Conservation (phyloP, 495 filamentous ascomycete genomes). For the Penicillium cinerascens region DNA sequence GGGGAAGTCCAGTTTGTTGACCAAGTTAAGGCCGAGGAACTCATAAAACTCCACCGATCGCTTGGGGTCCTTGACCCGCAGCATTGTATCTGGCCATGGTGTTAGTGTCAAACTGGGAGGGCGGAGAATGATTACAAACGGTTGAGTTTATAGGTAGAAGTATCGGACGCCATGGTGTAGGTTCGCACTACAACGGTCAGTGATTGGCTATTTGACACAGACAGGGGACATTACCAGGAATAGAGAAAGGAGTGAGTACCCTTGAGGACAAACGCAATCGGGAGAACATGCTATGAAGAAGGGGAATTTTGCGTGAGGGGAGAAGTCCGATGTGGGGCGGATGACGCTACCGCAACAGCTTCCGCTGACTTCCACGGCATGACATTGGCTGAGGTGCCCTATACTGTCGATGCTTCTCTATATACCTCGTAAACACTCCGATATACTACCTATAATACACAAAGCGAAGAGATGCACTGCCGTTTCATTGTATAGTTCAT, state of each 20-base stretch:
- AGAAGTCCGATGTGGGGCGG: not conserved
- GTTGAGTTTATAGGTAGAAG: slow-evolving; percentile 78
- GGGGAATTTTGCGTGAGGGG: slow-evolving; percentile 10
- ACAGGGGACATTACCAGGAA: slow-evolving; percentile 9
- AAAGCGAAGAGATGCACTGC: no score
- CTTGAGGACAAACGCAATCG: slow-evolving; percentile 14
- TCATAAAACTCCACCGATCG: slow-evolving; percentile 91
- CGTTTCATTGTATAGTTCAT: no score
- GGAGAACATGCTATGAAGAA: not conserved
- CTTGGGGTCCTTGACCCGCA: slow-evolving; percentile 92
- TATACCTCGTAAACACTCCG: no score
- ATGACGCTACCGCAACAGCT: not conserved
- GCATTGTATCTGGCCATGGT: slow-evolving; percentile 56
- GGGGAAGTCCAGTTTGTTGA: slow-evolving; percentile 69
- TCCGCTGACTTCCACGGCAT: not conserved
- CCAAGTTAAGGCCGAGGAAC: slow-evolving; percentile 81
- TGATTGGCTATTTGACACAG: slow-evolving; percentile 2
- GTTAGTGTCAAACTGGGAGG: not conserved
- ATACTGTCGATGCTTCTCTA: not conserved
- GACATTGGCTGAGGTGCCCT: not conserved
- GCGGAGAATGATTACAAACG: slow-evolving; percentile 48
- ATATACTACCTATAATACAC: no score
- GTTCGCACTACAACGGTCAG: slow-evolving; percentile 29
- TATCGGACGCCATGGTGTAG: slow-evolving; percentile 72
- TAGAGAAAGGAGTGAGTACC: slow-evolving; percentile 25